Percentiles rank a stretch among this genome's conserved stretches.
Evolutionary conservation across 306 rosid genomes (phyloP).

Genomic region (Castanopsis chinensis): DNA sequence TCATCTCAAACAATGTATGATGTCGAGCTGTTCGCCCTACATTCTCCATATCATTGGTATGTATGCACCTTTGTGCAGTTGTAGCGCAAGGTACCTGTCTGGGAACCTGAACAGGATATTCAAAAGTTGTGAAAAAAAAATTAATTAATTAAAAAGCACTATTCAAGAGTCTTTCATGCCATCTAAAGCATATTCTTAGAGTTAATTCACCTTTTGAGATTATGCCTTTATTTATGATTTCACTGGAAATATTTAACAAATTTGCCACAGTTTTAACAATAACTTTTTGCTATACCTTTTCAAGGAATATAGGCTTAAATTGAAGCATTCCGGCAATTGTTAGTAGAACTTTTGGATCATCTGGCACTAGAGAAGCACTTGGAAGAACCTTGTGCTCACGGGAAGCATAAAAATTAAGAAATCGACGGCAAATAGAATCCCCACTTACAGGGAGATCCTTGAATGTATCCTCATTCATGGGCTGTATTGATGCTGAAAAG

Average conservation of each 20-base stretch:
- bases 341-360: conserved; percentile 84
- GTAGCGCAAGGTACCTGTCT: conserved; percentile 74
- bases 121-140: not conserved
- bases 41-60: conserved; percentile 84
- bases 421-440: conserved; percentile 65
- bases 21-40: conserved; percentile 87
- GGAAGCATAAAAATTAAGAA: conserved; percentile 74
- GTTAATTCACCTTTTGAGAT: not conserved
- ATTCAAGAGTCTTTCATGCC: not conserved
- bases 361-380: conserved; percentile 88
- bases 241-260: not conserved
- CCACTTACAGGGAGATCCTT: conserved; percentile 52
- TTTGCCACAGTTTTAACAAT: not conserved
- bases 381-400: conserved; percentile 86
- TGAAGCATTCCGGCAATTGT: conserved; percentile 99
- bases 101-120: conserved; percentile 46
- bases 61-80: conserved; percentile 87
- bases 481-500: conserved; percentile 56
- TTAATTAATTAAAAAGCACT: not conserved
- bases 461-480: conserved; percentile 38
- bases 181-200: not conserved
- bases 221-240: not conserved
- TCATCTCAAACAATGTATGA: conserved; percentile 96
- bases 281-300: conserved; percentile 45
- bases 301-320: conserved; percentile 88